Base-by-base conservation (phyloP, 305 asterid species). In the Striga hermonthica region DNA sequence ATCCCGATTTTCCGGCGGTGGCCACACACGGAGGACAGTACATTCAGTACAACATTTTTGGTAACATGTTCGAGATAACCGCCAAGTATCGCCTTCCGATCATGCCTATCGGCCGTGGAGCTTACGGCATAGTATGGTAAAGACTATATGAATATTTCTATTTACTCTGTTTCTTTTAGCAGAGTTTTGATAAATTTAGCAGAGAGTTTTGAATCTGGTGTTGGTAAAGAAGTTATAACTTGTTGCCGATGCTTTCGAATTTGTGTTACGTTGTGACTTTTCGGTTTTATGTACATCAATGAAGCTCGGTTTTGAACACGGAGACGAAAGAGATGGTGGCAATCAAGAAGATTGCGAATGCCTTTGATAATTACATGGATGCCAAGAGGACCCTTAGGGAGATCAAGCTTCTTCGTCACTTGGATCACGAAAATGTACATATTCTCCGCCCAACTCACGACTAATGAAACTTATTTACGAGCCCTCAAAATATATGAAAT, bases 241-340 rank as follows among this genome's bases (percentile, higher is more conserved):
- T 22, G 31, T 22, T 22, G 1, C 31, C 1, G 31, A 22, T 22
- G 31, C 31, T 22, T 22, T 22, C 31, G 31, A 22, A 22, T 22
- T 22, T 22, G 31, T 22, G 31, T 22, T 22, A 22, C 2, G 31
- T 22, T 22, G 2, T 22, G 31, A 22, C 31, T 22, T 22, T 22
- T 22, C 31, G 1, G n/a, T 16, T 61, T 48, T 50, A n/a, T 7
- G 4, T 0, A 13, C 4, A 1, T 16, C 36, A 4, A 50, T 75
- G 84, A 74, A 88, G 95, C 81, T 90, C 96, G 47, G 72, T 88
- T 66, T 22, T 84, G 83, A 83, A 89, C 64, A 12, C 85, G 62
- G 95, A 92, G 89, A 83, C 86, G 15, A 89, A 89, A 44, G 98
- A 89, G 81, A 90, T 84, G 90, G 94, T 92, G 81, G 98, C 98